Evolutionary conservation across 164 flowering plant genomes (phyloP).

Genomic region (Chloranthus sessilifolius): DNA sequence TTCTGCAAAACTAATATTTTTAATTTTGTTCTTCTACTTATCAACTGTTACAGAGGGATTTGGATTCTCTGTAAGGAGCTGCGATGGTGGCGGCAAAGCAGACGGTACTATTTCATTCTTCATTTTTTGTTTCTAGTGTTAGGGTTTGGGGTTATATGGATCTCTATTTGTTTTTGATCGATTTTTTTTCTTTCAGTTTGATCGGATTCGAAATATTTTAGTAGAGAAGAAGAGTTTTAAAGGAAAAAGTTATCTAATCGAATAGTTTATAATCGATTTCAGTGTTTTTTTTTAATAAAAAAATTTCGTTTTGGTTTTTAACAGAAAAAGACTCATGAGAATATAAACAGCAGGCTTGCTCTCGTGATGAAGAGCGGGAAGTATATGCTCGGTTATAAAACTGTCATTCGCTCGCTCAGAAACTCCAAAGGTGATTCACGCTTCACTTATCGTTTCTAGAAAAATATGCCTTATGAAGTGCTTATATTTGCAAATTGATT

Average conservation of each 20-base stretch:
- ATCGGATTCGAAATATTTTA: not conserved
- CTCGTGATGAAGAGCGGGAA: conserved; percentile 85
- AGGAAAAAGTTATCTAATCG: not conserved
- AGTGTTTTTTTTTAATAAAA: no score
- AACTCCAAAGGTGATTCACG: conserved; percentile 27
- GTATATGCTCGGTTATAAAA: conserved; percentile 31
- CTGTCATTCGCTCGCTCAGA: conserved; percentile 21
- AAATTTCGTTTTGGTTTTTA: no score
- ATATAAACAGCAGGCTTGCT: conserved; percentile 75
- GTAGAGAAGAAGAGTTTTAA: not conserved
- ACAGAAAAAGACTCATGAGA: conserved; percentile 87
- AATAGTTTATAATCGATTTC: not conserved
- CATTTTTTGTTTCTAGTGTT: not conserved
- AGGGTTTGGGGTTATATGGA: not conserved
- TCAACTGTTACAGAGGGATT: no score
- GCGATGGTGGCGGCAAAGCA: conserved; percentile 15
- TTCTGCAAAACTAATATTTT: no score
- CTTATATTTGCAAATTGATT: no score
- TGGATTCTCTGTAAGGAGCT: conserved; percentile 10
- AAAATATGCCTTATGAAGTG: no score
- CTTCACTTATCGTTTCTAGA: no score
- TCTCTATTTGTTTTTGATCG: not conserved
- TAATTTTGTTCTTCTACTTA: no score
- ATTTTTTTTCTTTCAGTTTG: not conserved
- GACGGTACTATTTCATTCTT: conserved; percentile 4